These are phyloP conservation scores for Heterobasidion occidentale DNA, from an alignment of 1,284 basidiomycete species.

Conservation along the genomic window DNA sequence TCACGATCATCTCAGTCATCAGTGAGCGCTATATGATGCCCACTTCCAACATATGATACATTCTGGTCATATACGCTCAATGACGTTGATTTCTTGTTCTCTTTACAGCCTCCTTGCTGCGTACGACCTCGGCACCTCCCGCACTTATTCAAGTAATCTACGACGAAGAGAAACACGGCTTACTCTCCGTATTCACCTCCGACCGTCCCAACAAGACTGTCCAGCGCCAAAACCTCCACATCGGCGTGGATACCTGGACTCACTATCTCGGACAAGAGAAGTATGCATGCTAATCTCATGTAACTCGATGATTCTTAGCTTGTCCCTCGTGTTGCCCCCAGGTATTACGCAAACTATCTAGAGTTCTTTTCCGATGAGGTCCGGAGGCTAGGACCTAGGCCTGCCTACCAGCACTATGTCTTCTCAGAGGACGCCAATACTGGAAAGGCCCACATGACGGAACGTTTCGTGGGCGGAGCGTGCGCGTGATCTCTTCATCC, in stretches of 20 bases:
- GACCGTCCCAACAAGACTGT: conserved; percentile 24
- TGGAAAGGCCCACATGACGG: conserved; percentile 42
- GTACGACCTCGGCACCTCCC: conserved; percentile 54
- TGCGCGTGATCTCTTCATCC: conserved; percentile 21
- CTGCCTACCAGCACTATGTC: conserved; percentile 44
- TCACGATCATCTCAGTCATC: conserved; percentile 62
- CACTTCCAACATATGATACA: background rate
- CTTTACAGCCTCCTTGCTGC: conserved; percentile 46
- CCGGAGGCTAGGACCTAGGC: conserved; percentile 29
- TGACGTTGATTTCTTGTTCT: conserved; percentile 3
- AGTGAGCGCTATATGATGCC: conserved; percentile 26
- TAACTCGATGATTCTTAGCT: background rate
- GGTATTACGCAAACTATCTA: conserved; percentile 46
- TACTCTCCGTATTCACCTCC: conserved; percentile 37
- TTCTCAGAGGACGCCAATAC: conserved; percentile 43
- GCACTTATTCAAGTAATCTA: conserved; percentile 46
- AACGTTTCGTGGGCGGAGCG: conserved; percentile 49
- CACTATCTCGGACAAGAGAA: conserved; percentile 45
- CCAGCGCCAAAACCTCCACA: conserved; percentile 25
- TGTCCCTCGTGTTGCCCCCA: conserved; percentile 6
- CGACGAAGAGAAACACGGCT: conserved; percentile 29
- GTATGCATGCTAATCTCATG: conserved; percentile 22
- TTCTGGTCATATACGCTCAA: background rate
- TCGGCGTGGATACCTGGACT: conserved; percentile 45
- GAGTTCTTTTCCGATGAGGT: conserved; percentile 49